phyloP scores from a whole-genome alignment of 352 stramenopile species.

The Pythium sukuiense region DNA sequence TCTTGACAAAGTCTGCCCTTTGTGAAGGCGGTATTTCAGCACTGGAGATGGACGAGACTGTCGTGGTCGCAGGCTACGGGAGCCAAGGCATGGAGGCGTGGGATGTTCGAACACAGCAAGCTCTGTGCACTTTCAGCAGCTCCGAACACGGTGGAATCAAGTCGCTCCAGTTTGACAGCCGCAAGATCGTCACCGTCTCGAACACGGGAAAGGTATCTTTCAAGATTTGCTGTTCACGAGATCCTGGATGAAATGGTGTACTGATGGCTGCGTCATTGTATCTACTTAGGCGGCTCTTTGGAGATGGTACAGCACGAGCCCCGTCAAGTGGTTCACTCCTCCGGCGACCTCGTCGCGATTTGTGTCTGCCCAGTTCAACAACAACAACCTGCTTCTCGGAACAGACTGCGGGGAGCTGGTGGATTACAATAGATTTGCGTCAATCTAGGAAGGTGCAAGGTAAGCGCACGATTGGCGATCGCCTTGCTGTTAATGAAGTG shows the following conservation, averaged over 20 bases:
- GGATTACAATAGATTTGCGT: conserved; percentile 73
- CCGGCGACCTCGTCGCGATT: conserved; percentile 52
- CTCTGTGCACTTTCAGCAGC: conserved; percentile 84
- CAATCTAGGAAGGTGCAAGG: conserved; percentile 11
- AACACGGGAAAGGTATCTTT: conserved; percentile 58
- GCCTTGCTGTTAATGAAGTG: background rate
- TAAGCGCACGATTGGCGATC: background rate
- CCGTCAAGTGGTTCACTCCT: conserved; percentile 70
- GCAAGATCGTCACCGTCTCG: conserved; percentile 84
- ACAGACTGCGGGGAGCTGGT: conserved; percentile 73
- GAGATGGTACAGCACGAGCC: conserved; percentile 83
- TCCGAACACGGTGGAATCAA: conserved; percentile 66
- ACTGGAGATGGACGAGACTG: conserved; percentile 88
- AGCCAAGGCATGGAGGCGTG: conserved; percentile 86
- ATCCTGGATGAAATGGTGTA: background rate
- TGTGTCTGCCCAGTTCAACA: conserved; percentile 72
- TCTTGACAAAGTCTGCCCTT: conserved; percentile 80
- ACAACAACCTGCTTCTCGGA: conserved; percentile 74
- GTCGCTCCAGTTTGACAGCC: conserved; percentile 83
- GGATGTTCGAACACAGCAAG: conserved; percentile 87
- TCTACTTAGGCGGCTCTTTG: conserved; percentile 68
- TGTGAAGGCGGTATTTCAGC: conserved; percentile 74
- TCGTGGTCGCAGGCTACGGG: conserved; percentile 82
- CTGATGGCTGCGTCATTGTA: background rate
- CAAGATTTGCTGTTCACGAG: background rate